A percentile compares a stretch with the other conserved stretches of the same genome.
Evolutionary conservation across 2,329 filamentous ascomycete genomes (phyloP).

Genomic region (Colletotrichum paranaense): DNA sequence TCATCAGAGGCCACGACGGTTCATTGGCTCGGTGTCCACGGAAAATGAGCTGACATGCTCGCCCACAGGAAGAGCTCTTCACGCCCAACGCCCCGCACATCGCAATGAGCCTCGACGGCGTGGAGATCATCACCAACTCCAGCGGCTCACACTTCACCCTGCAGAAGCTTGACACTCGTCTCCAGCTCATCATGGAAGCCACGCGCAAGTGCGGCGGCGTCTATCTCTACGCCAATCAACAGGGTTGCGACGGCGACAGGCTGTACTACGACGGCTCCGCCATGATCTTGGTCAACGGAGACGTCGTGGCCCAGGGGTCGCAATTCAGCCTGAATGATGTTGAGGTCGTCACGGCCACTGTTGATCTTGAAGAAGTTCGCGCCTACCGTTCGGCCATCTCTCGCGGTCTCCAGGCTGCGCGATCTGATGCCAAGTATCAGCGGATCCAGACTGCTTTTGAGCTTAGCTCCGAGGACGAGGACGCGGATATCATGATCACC

Average conservation of each 20-base stretch:
- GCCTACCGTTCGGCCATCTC: slow-evolving; percentile 67
- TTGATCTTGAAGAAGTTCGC: slow-evolving; percentile 79
- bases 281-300: slow-evolving; percentile 72
- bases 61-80: slow-evolving; percentile 65
- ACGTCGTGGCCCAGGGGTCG: slow-evolving; percentile 58
- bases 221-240: slow-evolving; percentile 63
- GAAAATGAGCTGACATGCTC: background rate
- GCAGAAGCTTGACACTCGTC: slow-evolving; percentile 72
- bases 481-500: slow-evolving; percentile 51
- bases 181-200: slow-evolving; percentile 74
- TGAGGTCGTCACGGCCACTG: slow-evolving; percentile 73
- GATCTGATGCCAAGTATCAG: slow-evolving; percentile 56
- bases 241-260: slow-evolving; percentile 68
- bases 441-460: slow-evolving; percentile 52
- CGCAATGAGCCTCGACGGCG: slow-evolving; percentile 57
- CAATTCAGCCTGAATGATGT: slow-evolving; percentile 66
- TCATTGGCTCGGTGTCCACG: background rate
- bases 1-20: background rate
- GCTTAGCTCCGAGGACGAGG: slow-evolving; percentile 48
- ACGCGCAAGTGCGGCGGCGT: slow-evolving; percentile 60
- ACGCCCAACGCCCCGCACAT: slow-evolving; percentile 57
- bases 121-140: slow-evolving; percentile 79
- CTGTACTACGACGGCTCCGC: slow-evolving; percentile 65
- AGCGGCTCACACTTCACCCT: slow-evolving; percentile 71
- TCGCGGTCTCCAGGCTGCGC: slow-evolving; percentile 68